phyloP scores from a whole-genome alignment of 108 stramenopile genomes.

The Nitzschia palea region DNA sequence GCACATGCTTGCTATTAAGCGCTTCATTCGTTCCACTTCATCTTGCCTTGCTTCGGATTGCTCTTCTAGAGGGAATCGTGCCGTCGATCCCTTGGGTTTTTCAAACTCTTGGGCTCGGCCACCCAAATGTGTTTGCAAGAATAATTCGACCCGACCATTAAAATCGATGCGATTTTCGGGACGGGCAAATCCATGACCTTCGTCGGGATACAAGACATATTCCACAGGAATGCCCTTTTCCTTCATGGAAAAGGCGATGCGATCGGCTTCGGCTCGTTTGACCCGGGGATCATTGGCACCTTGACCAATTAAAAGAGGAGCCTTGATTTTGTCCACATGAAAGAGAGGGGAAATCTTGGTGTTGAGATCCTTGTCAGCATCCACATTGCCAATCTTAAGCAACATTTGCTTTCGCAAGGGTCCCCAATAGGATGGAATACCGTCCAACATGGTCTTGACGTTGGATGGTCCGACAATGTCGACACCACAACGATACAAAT shows the following conservation, averaged over 20 bases:
- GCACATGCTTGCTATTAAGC: too few relatives aligned
- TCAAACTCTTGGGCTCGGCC: constrained; percentile 29
- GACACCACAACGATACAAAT: constrained; percentile 63
- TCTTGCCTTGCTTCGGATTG: too few relatives aligned
- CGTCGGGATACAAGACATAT: constrained; percentile 67
- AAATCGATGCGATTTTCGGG: constrained; percentile 66
- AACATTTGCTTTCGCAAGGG: constrained; percentile 60
- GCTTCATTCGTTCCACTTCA: background rate
- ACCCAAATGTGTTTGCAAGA: constrained; percentile 17
- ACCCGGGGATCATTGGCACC: constrained; percentile 73
- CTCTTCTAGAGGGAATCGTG: constrained; percentile 21
- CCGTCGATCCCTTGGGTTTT: constrained; percentile 13
- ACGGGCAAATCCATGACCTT: constrained; percentile 64
- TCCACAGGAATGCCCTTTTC: constrained; percentile 66
- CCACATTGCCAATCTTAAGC: constrained; percentile 63
- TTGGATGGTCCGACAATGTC: constrained; percentile 71
- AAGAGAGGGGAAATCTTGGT: constrained; percentile 62
- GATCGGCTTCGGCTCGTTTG: constrained; percentile 65
- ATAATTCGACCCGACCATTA: constrained; percentile 44
- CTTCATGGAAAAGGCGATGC: constrained; percentile 62
- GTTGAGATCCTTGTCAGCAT: constrained; percentile 59
- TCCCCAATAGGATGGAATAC: constrained; percentile 64
- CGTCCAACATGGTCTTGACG: constrained; percentile 58
- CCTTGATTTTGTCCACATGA: constrained; percentile 65
- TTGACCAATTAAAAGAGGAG: constrained; percentile 66